Evolutionary conservation across 225 moss, liverwort and hornwort species (phyloP), one percentile per base, ranked within the genome.

Genomic region (Straminergon stramineum): DNA sequence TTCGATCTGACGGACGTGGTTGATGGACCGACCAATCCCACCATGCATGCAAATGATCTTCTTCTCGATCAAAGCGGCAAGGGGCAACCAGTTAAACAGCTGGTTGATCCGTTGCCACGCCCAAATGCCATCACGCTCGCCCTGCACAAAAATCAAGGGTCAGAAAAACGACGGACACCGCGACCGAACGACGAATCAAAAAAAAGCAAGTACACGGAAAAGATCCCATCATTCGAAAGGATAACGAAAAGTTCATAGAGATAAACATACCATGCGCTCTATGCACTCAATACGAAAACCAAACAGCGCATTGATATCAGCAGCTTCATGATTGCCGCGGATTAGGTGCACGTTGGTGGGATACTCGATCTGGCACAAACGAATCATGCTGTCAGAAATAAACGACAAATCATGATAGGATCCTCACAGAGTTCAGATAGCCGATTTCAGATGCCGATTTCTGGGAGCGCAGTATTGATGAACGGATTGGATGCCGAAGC

Each of bases 11-110:
- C 96, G 96, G 11, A 99, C 93, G 61, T 89, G 93, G 91, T 97
- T 97, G 73, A 99, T 97, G 62, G 99, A 99, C 35, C 99, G 95
- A 60, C 99, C 99, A 75, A 99, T 99, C 24, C 99, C 99, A 92
- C 99, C 99, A 83, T 99, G 99, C 99, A 99, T 99, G 71, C 99
- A 99, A 23, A 99, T 97, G 37, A 99, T 99, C 86, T 99, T 99
- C 93, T 94, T 99, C 92, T 97, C 99, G 90, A 99, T 97, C 75
- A 99, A 79, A 24, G 99, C 99, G 51, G 99, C 99, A 16, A 99
- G 94, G 13, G 99, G 99, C 75, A 99, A 91, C 99, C 99, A 99
- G 74, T 99, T 99, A 39, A 99, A 99, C 48, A 99, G 93, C 84
- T 96, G 95, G 85, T 99, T 99, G 79, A 99, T 97, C 27, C 99